Percentiles rank a stretch among this genome's conserved stretches.
Evolutionary conservation across 371 early-diverging fungal genomes (phyloP).

Genomic region (Mortierella sp.): DNA sequence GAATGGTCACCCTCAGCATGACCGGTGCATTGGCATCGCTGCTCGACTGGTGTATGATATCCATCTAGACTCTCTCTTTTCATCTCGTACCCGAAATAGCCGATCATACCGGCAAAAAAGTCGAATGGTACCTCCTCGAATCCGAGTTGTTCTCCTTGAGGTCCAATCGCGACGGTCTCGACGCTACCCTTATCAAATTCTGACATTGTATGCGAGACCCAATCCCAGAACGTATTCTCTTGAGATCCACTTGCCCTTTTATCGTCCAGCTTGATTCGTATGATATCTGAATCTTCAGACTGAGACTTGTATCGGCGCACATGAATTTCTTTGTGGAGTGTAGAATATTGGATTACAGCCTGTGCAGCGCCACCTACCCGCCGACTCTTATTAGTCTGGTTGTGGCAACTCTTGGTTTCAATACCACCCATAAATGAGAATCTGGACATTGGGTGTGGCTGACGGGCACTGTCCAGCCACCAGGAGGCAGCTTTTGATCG

Average conservation of each 20-base stretch:
- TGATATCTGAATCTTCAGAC: slow-evolving; percentile 1
- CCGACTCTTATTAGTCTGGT: slow-evolving; percentile 2
- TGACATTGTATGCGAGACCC: slow-evolving; percentile 52
- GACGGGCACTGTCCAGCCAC: slow-evolving; percentile 59
- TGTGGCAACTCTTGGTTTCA: slow-evolving; percentile 24
- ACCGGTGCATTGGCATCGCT: slow-evolving; percentile 53
- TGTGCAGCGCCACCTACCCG: slow-evolving; percentile 62
- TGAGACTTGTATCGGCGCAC: slow-evolving; percentile 22
- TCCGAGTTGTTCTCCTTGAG: slow-evolving; percentile 17
- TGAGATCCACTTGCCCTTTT: neutral
- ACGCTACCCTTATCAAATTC: slow-evolving; percentile 33
- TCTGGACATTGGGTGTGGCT: slow-evolving; percentile 57
- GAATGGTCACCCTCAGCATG: slow-evolving; percentile 14
- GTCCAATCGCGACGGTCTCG: slow-evolving; percentile 29
- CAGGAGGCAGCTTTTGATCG: slow-evolving; percentile 53
- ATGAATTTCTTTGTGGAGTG: slow-evolving; percentile 35
- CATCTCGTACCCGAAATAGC: slow-evolving; percentile 96
- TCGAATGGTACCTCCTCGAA: slow-evolving; percentile 59
- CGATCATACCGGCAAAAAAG: slow-evolving; percentile 88
- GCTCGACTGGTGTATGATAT: slow-evolving; percentile 60
- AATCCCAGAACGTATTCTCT: slow-evolving; percentile 62
- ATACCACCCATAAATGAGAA: slow-evolving; percentile 55
- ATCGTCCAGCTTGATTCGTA: slow-evolving; percentile 19
- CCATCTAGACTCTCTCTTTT: slow-evolving; percentile 81
- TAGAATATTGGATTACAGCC: slow-evolving; percentile 56